Conservation (phyloP, 75 land plant genomes). For the Picea glauca region DNA sequence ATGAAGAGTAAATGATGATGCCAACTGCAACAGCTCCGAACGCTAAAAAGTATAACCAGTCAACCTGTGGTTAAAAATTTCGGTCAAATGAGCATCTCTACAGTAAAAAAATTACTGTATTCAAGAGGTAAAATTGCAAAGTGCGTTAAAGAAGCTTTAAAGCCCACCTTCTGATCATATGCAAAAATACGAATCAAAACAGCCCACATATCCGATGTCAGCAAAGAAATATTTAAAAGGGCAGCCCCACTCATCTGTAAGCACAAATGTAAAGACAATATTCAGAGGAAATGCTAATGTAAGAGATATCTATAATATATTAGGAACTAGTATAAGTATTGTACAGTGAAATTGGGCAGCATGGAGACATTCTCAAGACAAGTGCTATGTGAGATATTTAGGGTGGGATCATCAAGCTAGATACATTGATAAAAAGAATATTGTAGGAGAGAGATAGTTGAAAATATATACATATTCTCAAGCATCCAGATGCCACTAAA, state of each 20-base stretch:
- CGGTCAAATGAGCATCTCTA: background rate
- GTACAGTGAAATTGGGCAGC: background rate
- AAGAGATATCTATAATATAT: background rate
- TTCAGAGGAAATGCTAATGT: background rate
- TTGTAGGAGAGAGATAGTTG: background rate
- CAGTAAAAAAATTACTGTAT: background rate
- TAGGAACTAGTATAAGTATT: background rate
- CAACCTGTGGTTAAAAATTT: slow-evolving; percentile 57
- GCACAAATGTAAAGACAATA: background rate
- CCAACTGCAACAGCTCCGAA: slow-evolving; percentile 78
- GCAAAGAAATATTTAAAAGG: slow-evolving; percentile 85
- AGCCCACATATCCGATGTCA: slow-evolving; percentile 99
- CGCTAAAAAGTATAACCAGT: slow-evolving; percentile 85
- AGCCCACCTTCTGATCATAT: slow-evolving; percentile 71
- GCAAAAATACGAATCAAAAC: slow-evolving; percentile 84
- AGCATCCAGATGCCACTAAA: background rate
- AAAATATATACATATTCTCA: background rate
- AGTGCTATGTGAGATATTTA: background rate
- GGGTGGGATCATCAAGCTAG: background rate
- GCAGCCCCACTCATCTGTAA: slow-evolving; percentile 83
- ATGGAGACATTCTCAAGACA: background rate
- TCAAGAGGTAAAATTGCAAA: background rate
- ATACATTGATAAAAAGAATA: background rate
- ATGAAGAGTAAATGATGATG: slow-evolving; percentile 69
- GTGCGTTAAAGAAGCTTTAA: background rate